phyloP scores from a whole-genome alignment of 2,329 filamentous ascomycete genomes.

The Verticillium nonalfalfae region DNA sequence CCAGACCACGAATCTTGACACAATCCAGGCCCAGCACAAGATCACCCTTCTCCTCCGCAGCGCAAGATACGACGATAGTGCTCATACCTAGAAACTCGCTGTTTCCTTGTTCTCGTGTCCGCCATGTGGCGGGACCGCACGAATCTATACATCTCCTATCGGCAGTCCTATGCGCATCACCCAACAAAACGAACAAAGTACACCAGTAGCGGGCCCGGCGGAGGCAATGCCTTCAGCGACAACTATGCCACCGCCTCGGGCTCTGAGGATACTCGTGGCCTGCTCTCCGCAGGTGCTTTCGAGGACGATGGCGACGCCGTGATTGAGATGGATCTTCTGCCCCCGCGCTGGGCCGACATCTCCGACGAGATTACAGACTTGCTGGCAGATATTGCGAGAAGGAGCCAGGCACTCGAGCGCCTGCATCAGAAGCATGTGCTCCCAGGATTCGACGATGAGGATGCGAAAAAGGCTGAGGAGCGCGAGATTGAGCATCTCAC shows the following conservation, averaged over 20 bases:
- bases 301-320: conserved; percentile 87
- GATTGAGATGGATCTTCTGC: conserved; percentile 96
- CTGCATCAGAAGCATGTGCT: conserved; percentile 96
- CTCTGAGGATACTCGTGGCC: conserved; percentile 59
- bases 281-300: conserved; percentile 74
- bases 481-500: conserved; percentile 85
- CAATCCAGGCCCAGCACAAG: not conserved
- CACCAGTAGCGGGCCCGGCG: conserved; percentile 37
- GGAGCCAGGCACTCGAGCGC: conserved; percentile 80
- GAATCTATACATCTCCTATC: conserved; percentile 99
- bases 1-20: not conserved
- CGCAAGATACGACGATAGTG: not conserved
- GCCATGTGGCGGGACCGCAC: conserved; percentile 99
- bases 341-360: conserved; percentile 91
- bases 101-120: conserved; percentile 35
- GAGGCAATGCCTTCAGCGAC: conserved; percentile 45
- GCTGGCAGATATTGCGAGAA: conserved; percentile 71
- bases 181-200: conserved; percentile 79
- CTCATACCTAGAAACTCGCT: not conserved
- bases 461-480: conserved; percentile 81
- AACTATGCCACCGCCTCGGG: conserved; percentile 31
- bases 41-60: not conserved
- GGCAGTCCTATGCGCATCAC: conserved; percentile 95
- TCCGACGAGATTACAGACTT: conserved; percentile 88
- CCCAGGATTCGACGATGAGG: conserved; percentile 93